Conservation (phyloP, 345 rosid genomes). For the Corymbia maculata region DNA sequence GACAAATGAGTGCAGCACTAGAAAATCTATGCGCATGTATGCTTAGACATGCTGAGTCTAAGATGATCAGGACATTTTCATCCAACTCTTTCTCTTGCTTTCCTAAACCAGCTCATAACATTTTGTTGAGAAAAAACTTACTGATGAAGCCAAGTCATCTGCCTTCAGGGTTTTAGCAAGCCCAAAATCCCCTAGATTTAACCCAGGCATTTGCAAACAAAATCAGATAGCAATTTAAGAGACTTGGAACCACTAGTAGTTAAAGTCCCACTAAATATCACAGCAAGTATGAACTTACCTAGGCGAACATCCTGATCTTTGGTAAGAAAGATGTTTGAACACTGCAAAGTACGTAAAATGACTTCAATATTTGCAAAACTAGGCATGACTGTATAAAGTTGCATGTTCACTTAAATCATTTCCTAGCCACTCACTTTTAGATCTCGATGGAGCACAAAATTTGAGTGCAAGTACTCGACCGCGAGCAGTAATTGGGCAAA, state of each 20-base stretch:
- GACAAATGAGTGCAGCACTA: background rate
- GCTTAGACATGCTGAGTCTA: background rate
- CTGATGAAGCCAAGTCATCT: conserved; percentile 95
- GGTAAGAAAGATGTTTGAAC: conserved; percentile 95
- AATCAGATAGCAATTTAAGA: background rate
- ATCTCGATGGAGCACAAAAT: conserved; percentile 92
- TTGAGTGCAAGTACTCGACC: conserved; percentile 94
- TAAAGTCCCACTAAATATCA: background rate
- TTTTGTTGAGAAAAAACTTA: conserved; percentile 17
- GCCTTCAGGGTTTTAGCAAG: conserved; percentile 94
- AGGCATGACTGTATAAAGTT: background rate
- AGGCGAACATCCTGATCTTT: conserved; percentile 93
- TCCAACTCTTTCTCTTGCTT: background rate
- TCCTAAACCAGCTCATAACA: background rate
- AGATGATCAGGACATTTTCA: background rate
- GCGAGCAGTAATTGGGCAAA: conserved; percentile 84
- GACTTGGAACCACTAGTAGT: background rate
- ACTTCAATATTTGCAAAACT: background rate
- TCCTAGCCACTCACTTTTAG: conserved; percentile 45
- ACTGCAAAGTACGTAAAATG: conserved; percentile 31
- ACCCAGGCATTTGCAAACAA: background rate
- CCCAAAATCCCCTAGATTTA: conserved; percentile 85
- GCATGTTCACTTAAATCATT: background rate
- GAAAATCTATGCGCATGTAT: background rate
- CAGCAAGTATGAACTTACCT: conserved; percentile 38